Percentiles rank a stretch among this genome's conserved stretches.
Evolutionary conservation across 2,329 filamentous ascomycete genomes (phyloP).

Genomic region (Coniosporium tulheliwenetii): DNA sequence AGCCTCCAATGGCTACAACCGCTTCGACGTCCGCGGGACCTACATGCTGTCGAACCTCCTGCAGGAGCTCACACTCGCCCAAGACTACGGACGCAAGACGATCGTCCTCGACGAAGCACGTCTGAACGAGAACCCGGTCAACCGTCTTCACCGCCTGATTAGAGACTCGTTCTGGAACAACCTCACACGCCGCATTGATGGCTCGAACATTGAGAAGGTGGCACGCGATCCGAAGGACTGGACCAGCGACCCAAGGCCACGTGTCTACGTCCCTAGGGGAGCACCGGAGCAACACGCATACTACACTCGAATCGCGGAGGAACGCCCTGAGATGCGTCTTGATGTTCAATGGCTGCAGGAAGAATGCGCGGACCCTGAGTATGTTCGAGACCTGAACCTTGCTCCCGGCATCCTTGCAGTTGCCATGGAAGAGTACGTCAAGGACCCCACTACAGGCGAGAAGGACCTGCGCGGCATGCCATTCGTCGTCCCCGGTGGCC

Average conservation of each 20-base stretch:
- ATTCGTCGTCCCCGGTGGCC: slow-evolving; percentile 91
- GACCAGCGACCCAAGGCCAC: slow-evolving; percentile 74
- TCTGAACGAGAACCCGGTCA: slow-evolving; percentile 89
- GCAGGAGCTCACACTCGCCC: slow-evolving; percentile 83
- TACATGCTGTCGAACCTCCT: slow-evolving; percentile 96
- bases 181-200: slow-evolving; percentile 79
- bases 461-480: slow-evolving; percentile 64
- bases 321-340: slow-evolving; percentile 68
- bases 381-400: slow-evolving; percentile 68
- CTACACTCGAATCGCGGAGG: slow-evolving; percentile 64
- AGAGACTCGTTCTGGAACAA: slow-evolving; percentile 86
- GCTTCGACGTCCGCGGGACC: slow-evolving; percentile 82
- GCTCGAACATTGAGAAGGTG: slow-evolving; percentile 70
- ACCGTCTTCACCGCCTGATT: slow-evolving; percentile 72
- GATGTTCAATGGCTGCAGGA: slow-evolving; percentile 72
- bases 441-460: slow-evolving; percentile 51
- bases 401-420: slow-evolving; percentile 83
- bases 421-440: slow-evolving; percentile 61
- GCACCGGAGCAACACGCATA: slow-evolving; percentile 82
- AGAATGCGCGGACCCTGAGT: slow-evolving; percentile 57
- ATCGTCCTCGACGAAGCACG: slow-evolving; percentile 84
- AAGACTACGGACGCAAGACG: slow-evolving; percentile 77
- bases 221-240: slow-evolving; percentile 89
- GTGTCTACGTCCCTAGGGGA: slow-evolving; percentile 78
- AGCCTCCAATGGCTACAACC: slow-evolving; percentile 70